A percentile compares a stretch with the other conserved stretches of the same genome.
Conservation (phyloP, 2,329 filamentous ascomycete species). For the Daldinia sp. region DNA sequence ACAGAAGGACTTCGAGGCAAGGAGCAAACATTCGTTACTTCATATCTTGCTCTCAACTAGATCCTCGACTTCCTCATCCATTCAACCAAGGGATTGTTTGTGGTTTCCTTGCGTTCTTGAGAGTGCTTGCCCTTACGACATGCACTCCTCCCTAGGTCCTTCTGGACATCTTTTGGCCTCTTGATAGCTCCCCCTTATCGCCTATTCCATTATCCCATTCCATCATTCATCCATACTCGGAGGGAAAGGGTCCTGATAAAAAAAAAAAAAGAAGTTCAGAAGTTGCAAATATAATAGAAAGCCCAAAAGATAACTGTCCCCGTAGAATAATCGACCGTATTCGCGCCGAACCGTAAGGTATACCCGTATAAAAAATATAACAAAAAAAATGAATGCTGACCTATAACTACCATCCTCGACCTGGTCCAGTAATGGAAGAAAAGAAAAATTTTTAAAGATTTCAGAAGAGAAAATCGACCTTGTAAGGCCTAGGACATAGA, state of each 20-base stretch:
- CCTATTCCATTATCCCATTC: slow-evolving; percentile 37
- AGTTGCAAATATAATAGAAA: slow-evolving; percentile 29
- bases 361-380: slow-evolving; percentile 37
- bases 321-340: slow-evolving; percentile 37
- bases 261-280: slow-evolving; percentile 35
- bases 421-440: slow-evolving; percentile 19
- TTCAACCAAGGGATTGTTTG: slow-evolving; percentile 19
- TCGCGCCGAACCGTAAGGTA: slow-evolving; percentile 43
- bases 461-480: slow-evolving; percentile 17
- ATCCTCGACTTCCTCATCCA: slow-evolving; percentile 8
- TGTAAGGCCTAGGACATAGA: slow-evolving; percentile 13
- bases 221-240: slow-evolving; percentile 33
- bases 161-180: slow-evolving; percentile 12
- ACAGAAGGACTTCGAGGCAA: slow-evolving; percentile 11
- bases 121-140: not conserved
- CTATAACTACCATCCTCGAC: slow-evolving; percentile 42
- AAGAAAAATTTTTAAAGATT: slow-evolving; percentile 21
- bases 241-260: slow-evolving; percentile 29
- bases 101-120: slow-evolving; percentile 5
- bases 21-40: slow-evolving; percentile 16
- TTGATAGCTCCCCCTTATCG: slow-evolving; percentile 14
- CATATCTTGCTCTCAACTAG: not conserved
- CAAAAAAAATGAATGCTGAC: slow-evolving; percentile 24
- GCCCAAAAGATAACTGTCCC: slow-evolving; percentile 30
- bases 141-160: slow-evolving; percentile 6